These are phyloP conservation scores for Fomitiporia mediterranea DNA, from an alignment of 1,284 basidiomycete genomes.

Conservation along the genomic window DNA sequence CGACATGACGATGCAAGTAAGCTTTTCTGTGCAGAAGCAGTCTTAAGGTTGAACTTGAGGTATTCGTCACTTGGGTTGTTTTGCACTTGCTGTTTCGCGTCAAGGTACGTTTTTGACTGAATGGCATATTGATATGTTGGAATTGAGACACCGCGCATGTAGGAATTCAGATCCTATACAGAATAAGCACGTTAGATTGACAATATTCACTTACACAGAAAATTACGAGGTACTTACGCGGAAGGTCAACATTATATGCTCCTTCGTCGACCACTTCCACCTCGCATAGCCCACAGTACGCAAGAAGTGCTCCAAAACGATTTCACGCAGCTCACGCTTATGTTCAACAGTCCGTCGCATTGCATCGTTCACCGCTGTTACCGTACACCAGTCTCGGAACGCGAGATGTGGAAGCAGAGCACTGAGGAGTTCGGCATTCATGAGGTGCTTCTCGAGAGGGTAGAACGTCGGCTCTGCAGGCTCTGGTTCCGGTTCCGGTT, in stretches of 20 bases:
- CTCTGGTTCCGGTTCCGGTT: constrained; percentile 28
- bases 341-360: constrained; percentile 47
- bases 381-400: constrained; percentile 62
- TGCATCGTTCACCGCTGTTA: constrained; percentile 51
- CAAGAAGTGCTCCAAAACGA: constrained; percentile 61
- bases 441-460: constrained; percentile 49
- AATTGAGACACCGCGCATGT: constrained; percentile 71
- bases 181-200: constrained; percentile 18
- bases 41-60: constrained; percentile 29
- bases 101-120: constrained; percentile 50
- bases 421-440: constrained; percentile 44
- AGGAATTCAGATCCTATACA: constrained; percentile 64
- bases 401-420: constrained; percentile 51
- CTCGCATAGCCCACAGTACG: constrained; percentile 61
- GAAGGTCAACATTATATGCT: constrained; percentile 56
- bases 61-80: constrained; percentile 31
- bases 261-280: constrained; percentile 55
- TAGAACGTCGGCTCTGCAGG: constrained; percentile 39
- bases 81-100: constrained; percentile 30
- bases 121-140: constrained; percentile 66
- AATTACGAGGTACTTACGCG: constrained; percentile 39
- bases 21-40: constrained; percentile 16
- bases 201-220: not conserved
- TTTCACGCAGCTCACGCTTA: constrained; percentile 50
- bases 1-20: constrained; percentile 54